Conservation (phyloP, 305 asterid species). For the Vinca major region DNA sequence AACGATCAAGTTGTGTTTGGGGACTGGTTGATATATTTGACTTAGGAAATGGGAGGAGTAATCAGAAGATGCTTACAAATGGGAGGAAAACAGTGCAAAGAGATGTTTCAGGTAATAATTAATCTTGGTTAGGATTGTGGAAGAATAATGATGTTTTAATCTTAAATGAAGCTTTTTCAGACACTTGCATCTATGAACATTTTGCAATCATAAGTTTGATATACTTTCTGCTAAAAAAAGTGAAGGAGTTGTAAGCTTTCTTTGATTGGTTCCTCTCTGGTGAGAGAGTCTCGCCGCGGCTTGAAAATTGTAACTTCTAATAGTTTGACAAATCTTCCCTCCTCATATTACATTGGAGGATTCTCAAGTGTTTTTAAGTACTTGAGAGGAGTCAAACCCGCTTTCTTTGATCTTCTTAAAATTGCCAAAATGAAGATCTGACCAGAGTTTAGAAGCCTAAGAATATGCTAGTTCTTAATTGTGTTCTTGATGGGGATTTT, state of each 20-base stretch:
- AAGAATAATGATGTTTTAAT: background rate
- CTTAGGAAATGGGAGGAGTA: conserved; percentile 32
- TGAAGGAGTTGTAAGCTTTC: background rate
- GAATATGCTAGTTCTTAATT: background rate
- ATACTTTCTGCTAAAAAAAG: background rate
- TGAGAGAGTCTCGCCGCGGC: too few relatives aligned
- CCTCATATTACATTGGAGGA: too few relatives aligned
- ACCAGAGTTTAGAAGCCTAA: background rate
- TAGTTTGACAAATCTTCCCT: too few relatives aligned
- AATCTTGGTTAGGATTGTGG: background rate
- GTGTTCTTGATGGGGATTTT: conserved; percentile 1
- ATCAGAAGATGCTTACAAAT: conserved; percentile 30
- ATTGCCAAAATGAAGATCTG: background rate
- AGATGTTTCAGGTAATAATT: conserved; percentile 29
- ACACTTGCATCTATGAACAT: background rate
- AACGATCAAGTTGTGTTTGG: conserved; percentile 45
- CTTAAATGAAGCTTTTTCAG: background rate
- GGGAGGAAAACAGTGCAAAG: conserved; percentile 30
- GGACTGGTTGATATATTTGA: conserved; percentile 44
- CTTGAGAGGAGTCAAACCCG: too few relatives aligned
- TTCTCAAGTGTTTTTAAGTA: too few relatives aligned
- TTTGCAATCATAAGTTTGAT: background rate
- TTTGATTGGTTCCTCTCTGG: too few relatives aligned
- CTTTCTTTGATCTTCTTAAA: background rate
- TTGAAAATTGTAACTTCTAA: too few relatives aligned